Conservation (phyloP, 2,329 filamentous ascomycete species). For the Hypoxylon sp. region DNA sequence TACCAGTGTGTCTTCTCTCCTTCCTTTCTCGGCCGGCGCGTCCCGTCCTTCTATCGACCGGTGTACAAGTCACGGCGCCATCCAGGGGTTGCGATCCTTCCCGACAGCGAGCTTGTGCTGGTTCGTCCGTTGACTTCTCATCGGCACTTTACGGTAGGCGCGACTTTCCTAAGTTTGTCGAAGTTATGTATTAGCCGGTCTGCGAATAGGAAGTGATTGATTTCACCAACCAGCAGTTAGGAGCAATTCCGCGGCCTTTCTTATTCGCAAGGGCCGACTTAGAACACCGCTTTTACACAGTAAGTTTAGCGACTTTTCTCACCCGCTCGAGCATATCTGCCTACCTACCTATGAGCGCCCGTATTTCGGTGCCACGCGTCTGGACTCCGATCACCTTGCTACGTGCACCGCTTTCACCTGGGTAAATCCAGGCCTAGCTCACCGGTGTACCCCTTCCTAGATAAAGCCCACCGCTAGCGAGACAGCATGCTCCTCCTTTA, state of each 20-base stretch:
- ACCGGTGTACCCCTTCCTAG: constrained; percentile 8
- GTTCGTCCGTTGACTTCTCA: constrained; percentile 18
- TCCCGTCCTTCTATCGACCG: constrained; percentile 45
- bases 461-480: constrained; percentile 8
- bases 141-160: constrained; percentile 22
- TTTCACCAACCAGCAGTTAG: constrained; percentile 7
- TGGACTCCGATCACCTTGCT: constrained; percentile 3
- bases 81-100: constrained; percentile 43
- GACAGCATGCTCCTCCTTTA: not conserved
- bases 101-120: constrained; percentile 34
- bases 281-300: not conserved
- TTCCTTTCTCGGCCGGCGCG: constrained; percentile 52
- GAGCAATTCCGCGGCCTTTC: constrained; percentile 10
- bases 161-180: constrained; percentile 1
- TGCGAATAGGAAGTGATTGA: constrained; percentile 27
- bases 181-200: constrained; percentile 19
- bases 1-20: constrained; percentile 38
- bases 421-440: constrained; percentile 17
- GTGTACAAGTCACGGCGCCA: constrained; percentile 26
- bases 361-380: constrained; percentile 11
- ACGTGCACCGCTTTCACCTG: constrained; percentile 6
- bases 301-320: constrained; percentile 9
- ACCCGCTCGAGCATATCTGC: not conserved
- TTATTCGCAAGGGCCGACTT: constrained; percentile 12
- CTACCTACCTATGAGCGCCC: not conserved